These are phyloP conservation scores for Penicillium goetzii DNA, from an alignment of 495 filamentous ascomycete genomes.

Conservation along the genomic window DNA sequence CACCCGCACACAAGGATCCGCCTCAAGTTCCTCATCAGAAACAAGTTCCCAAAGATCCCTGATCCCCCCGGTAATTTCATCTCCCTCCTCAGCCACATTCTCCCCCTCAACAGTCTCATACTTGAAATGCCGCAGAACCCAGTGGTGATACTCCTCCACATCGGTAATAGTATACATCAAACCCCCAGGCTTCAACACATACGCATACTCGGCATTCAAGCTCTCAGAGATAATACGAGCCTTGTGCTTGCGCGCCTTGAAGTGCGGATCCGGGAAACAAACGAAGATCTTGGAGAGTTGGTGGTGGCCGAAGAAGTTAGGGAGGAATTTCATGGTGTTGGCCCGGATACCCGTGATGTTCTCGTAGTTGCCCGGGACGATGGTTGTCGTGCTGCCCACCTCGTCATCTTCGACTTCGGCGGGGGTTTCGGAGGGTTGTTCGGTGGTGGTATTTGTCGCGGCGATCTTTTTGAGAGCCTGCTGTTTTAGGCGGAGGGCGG, in stretches of 20 bases:
- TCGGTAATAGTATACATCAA: constrained; percentile 95
- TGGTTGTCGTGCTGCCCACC: constrained; percentile 24
- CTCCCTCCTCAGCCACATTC: constrained; percentile 25
- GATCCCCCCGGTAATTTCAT: constrained; percentile 47
- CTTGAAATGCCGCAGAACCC: constrained; percentile 88
- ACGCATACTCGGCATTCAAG: constrained; percentile 91
- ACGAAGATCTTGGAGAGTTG: constrained; percentile 91
- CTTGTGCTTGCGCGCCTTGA: constrained; percentile 97
- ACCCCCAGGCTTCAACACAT: constrained; percentile 78
- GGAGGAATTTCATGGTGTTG: constrained; percentile 98
- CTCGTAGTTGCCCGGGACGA: constrained; percentile 62
- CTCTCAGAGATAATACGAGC: constrained; percentile 88
- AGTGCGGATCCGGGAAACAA: constrained; percentile 98
- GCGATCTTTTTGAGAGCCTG: constrained; percentile 40
- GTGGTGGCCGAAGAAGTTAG: constrained; percentile 81
- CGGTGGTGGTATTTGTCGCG: constrained; percentile 14
- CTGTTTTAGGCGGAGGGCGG: constrained; percentile 74
- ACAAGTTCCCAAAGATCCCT: constrained; percentile 59
- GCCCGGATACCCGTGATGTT: constrained; percentile 85
- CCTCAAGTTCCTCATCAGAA: constrained; percentile 65
- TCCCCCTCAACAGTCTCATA: constrained; percentile 30
- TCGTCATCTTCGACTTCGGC: constrained; percentile 39
- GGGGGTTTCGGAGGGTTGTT: constrained; percentile 4
- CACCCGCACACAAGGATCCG: constrained; percentile 74
- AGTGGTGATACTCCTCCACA: constrained; percentile 88